Conservation (phyloP, 2,329 filamentous ascomycete genomes). For the Alternaria brassicicola region DNA sequence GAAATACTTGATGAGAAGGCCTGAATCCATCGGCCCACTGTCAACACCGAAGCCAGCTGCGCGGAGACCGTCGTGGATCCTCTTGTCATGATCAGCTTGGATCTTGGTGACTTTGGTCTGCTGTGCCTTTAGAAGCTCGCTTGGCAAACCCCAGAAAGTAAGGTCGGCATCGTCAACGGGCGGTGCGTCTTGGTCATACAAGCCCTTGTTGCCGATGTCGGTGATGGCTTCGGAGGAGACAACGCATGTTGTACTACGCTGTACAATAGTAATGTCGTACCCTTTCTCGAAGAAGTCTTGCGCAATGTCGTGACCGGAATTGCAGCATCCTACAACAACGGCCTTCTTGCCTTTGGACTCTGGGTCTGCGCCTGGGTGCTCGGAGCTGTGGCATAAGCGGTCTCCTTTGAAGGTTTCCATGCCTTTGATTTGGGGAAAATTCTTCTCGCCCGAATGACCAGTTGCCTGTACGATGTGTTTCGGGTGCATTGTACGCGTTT, state of each 20-base stretch:
- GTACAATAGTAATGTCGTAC: conserved; percentile 55
- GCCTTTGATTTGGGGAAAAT: conserved; percentile 37
- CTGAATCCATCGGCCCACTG: conserved; percentile 34
- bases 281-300: conserved; percentile 55
- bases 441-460: conserved; percentile 42
- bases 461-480: conserved; percentile 41
- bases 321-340: conserved; percentile 56
- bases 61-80: conserved; percentile 51
- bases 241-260: conserved; percentile 52
- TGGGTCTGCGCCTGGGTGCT: conserved; percentile 41
- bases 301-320: conserved; percentile 58
- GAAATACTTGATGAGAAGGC: conserved; percentile 48
- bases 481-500: conserved; percentile 37
- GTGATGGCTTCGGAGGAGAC: conserved; percentile 35
- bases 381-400: conserved; percentile 40
- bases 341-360: conserved; percentile 50
- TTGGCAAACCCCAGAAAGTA: conserved; percentile 44
- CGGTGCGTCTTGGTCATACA: conserved; percentile 38
- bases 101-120: conserved; percentile 33
- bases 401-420: conserved; percentile 49
- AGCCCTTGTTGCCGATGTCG: conserved; percentile 38
- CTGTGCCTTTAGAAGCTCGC: conserved; percentile 40
- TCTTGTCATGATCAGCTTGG: conserved; percentile 42
- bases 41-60: conserved; percentile 53
- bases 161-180: conserved; percentile 39